These are phyloP conservation scores for Eimeria falciformis DNA, from an alignment of 169 alveolate species.

Conservation along the genomic window DNA sequence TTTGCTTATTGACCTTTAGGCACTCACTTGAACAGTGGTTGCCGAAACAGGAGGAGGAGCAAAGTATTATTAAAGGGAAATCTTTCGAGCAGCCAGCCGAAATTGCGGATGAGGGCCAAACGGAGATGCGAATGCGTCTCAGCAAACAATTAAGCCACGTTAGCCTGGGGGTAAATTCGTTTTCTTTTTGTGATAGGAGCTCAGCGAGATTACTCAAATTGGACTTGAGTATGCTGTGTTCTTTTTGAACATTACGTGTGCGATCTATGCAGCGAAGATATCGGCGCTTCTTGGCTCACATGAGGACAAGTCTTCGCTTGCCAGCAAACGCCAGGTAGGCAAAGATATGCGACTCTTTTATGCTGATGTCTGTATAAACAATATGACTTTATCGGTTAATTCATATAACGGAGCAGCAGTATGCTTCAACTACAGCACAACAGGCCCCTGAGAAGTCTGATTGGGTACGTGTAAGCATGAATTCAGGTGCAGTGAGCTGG, in stretches of 20 bases:
- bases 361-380: not conserved
- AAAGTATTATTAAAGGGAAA: conserved; percentile 28
- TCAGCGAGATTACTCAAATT: too few species aligned
- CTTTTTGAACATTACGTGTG: not conserved
- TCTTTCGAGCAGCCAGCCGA: conserved; percentile 50
- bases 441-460: not conserved
- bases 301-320: conserved; percentile 59
- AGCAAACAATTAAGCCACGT: not conserved
- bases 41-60: conserved; percentile 19
- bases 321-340: conserved; percentile 64
- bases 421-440: not conserved
- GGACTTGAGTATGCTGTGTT: too few species aligned
- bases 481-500: conserved; percentile 72
- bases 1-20: not conserved
- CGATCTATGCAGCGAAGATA: conserved; percentile 29
- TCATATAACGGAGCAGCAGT: not conserved
- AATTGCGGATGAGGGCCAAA: conserved; percentile 12
- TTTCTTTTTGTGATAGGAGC: too few species aligned
- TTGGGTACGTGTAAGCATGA: not conserved
- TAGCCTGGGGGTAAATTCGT: too few species aligned
- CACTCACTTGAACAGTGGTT: conserved; percentile 9
- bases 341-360: not conserved
- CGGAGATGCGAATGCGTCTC: conserved; percentile 27
- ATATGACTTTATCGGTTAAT: not conserved
- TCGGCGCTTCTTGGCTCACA: conserved; percentile 65